Percentiles rank a stretch among this genome's conserved stretches.
Conservation (phyloP, 305 asterid species). For the Galium porrigens region DNA sequence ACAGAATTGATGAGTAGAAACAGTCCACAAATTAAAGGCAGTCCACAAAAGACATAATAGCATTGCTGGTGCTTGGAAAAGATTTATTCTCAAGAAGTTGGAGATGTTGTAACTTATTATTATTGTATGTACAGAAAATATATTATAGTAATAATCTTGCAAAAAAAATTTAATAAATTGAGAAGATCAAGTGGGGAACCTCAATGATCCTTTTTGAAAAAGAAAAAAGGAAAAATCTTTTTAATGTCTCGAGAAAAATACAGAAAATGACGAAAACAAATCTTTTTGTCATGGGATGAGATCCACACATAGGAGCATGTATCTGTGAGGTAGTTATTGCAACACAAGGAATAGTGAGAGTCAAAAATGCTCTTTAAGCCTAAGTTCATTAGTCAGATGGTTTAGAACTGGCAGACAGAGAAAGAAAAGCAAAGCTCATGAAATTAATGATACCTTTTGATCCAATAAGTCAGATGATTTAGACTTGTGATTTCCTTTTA, state of each 20-base stretch:
- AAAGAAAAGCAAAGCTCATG: background rate
- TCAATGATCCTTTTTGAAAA: background rate
- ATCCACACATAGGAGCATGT: background rate
- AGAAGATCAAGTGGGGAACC: background rate
- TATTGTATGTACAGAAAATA: background rate
- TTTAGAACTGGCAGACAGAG: background rate
- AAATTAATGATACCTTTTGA: conserved; percentile 30
- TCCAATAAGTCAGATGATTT: conserved; percentile 31
- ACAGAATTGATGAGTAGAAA: conserved; percentile 1
- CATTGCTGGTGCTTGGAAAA: background rate
- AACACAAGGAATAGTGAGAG: background rate
- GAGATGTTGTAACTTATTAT: background rate
- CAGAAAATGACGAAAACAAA: background rate
- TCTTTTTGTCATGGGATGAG: background rate
- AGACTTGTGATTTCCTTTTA: conserved; percentile 21
- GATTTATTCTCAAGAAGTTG: background rate
- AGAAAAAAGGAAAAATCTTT: background rate
- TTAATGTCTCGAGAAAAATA: background rate
- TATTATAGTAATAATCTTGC: background rate
- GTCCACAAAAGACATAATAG: background rate
- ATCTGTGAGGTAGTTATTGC: background rate
- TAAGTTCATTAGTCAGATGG: background rate
- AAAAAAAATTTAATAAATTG: too few relatives aligned
- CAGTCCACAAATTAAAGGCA: background rate
- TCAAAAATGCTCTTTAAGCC: background rate